phyloP scores from a whole-genome alignment of 2,329 filamentous ascomycete genomes.

The Pyricularia pennisetigena region DNA sequence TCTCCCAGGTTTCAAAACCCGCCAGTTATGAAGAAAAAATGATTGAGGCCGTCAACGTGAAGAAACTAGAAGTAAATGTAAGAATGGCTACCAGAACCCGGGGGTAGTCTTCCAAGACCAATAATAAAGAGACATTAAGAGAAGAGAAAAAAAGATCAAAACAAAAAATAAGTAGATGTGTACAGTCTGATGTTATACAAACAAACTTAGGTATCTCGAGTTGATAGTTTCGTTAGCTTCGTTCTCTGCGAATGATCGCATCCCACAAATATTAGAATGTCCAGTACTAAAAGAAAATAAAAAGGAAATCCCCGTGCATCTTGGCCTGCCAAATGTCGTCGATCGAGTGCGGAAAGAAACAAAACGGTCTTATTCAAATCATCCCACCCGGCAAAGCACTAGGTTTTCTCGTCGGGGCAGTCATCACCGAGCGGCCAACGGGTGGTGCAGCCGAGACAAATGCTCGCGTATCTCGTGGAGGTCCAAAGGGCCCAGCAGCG shows the following conservation, averaged over 20 bases:
- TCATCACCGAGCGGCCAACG: constrained; percentile 22
- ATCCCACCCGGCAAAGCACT: neutral
- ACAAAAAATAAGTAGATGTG: constrained; percentile 6
- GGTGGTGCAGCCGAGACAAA: constrained; percentile 21
- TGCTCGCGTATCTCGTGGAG: constrained; percentile 14
- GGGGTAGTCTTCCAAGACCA: neutral
- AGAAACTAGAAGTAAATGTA: neutral
- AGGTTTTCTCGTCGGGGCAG: constrained; percentile 14
- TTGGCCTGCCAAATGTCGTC: neutral
- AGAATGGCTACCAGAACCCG: neutral
- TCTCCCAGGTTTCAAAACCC: neutral
- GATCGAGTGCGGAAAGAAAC: neutral
- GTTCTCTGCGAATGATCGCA: constrained; percentile 3
- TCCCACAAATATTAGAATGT: constrained; percentile 4
- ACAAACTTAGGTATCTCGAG: constrained; percentile 18
- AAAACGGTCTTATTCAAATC: neutral
- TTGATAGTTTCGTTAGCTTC: constrained; percentile 6
- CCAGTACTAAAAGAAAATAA: neutral
- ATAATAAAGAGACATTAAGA: constrained; percentile 6
- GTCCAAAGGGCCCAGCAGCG: constrained; percentile 3
- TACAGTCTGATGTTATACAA: constrained; percentile 11
- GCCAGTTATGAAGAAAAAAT: neutral
- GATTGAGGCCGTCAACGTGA: neutral
- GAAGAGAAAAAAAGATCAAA: constrained; percentile 8
- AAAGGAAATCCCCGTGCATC: neutral